Percentiles rank a stretch among this genome's conserved stretches.
Conservation (phyloP, 352 stramenopile species). For the Pythium aristosporum region DNA sequence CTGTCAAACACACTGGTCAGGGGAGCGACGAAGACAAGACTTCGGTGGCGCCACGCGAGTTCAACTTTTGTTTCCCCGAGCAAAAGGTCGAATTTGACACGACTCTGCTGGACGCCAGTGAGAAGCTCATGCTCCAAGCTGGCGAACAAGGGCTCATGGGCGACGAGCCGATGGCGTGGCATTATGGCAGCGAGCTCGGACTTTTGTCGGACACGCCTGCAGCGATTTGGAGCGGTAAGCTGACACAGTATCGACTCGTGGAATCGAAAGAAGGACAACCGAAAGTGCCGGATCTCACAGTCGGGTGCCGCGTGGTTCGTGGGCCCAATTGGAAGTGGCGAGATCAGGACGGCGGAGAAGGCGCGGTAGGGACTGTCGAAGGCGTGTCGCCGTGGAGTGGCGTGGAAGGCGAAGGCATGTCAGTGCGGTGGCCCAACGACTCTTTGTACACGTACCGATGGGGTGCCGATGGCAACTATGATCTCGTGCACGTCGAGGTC, state of each 20-base stretch:
- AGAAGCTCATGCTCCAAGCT: constrained; percentile 59
- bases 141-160: constrained; percentile 71
- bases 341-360: constrained; percentile 87
- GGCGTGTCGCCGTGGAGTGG: constrained; percentile 87
- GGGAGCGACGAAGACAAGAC: constrained; percentile 13
- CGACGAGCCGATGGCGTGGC: constrained; percentile 52
- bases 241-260: constrained; percentile 69
- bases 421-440: constrained; percentile 87
- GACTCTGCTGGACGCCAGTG: constrained; percentile 47
- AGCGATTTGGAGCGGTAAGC: constrained; percentile 70
- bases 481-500: constrained; percentile 83
- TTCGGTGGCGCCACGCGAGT: constrained; percentile 19
- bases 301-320: constrained; percentile 88
- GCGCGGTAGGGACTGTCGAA: constrained; percentile 79
- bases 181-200: constrained; percentile 72
- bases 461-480: constrained; percentile 86
- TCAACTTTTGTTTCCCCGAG: constrained; percentile 71
- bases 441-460: constrained; percentile 88
- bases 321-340: constrained; percentile 90
- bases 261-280: constrained; percentile 43
- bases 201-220: constrained; percentile 68
- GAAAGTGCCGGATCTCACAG: constrained; percentile 56
- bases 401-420: constrained; percentile 88
- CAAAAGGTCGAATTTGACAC: constrained; percentile 60
- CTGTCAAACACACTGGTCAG: constrained; percentile 37